A percentile compares a stretch with the other conserved stretches of the same genome.
These are phyloP conservation scores for Pythium volutum DNA, from an alignment of 352 stramenopile genomes.

Conservation along the genomic window DNA sequence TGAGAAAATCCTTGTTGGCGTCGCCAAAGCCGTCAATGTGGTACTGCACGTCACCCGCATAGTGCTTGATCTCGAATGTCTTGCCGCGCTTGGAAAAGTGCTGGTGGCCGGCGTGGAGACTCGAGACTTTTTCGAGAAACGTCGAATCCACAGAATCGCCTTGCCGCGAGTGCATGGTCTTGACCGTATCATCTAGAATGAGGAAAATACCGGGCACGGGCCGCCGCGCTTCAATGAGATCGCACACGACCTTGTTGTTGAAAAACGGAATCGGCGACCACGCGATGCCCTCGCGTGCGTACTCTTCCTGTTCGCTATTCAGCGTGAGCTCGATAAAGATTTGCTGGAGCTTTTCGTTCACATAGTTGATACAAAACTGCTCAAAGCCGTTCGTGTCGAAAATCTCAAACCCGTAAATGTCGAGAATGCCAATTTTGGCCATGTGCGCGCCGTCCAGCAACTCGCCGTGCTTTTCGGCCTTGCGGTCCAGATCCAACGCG, in stretches of 20 bases:
- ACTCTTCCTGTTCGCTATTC: slow-evolving; percentile 92
- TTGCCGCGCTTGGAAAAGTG: slow-evolving; percentile 86
- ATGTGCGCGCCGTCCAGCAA: slow-evolving; percentile 70
- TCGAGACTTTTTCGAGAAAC: slow-evolving; percentile 78
- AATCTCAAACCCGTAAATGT: slow-evolving; percentile 97
- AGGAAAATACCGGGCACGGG: slow-evolving; percentile 78
- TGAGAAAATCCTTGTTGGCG: slow-evolving; percentile 78
- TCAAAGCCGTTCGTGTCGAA: slow-evolving; percentile 95
- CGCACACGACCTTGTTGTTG: slow-evolving; percentile 91
- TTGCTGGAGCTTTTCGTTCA: slow-evolving; percentile 93
- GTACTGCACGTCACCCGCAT: slow-evolving; percentile 86
- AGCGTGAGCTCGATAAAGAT: slow-evolving; percentile 92
- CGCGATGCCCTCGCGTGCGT: slow-evolving; percentile 92
- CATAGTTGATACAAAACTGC: slow-evolving; percentile 96
- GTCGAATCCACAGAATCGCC: slow-evolving; percentile 75
- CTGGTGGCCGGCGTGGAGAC: slow-evolving; percentile 57
- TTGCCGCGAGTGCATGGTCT: slow-evolving; percentile 85
- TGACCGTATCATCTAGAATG: slow-evolving; percentile 82
- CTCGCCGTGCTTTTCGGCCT: slow-evolving; percentile 76
- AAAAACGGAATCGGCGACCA: slow-evolving; percentile 91
- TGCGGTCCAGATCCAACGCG: slow-evolving; percentile 80
- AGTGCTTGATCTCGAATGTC: slow-evolving; percentile 84
- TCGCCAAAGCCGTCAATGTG: slow-evolving; percentile 80
- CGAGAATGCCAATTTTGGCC: slow-evolving; percentile 90
- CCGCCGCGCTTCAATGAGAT: slow-evolving; percentile 78